phyloP scores from a whole-genome alignment of 257 asterid genomes.

The Cruciata laevipes region DNA sequence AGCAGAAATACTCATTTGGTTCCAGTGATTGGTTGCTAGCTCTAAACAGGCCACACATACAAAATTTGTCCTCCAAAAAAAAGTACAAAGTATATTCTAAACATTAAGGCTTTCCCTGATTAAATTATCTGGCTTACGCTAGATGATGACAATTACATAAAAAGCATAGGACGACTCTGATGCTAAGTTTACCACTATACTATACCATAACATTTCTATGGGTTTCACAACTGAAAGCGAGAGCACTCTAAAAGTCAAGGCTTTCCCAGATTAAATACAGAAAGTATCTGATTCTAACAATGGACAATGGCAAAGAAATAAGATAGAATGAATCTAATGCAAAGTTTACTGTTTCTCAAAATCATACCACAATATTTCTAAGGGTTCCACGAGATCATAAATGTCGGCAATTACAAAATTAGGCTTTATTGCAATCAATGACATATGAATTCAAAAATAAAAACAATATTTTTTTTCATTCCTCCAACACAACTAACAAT shows the following conservation, averaged over 20 bases:
- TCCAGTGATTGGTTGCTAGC: neutral
- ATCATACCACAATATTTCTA: neutral
- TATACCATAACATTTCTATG: too few relatives aligned
- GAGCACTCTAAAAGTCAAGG: neutral
- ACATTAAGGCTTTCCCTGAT: neutral
- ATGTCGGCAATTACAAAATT: neutral
- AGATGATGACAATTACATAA: too few relatives aligned
- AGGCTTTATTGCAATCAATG: neutral
- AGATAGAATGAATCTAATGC: neutral
- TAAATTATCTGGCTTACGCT: too few relatives aligned
- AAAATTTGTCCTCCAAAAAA: neutral
- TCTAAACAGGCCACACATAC: too few relatives aligned
- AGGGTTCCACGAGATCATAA: neutral
- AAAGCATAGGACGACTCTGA: too few relatives aligned
- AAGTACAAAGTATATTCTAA: neutral
- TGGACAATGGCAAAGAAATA: neutral
- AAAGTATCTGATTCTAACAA: neutral
- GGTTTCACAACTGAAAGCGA: too few relatives aligned
- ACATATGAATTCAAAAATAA: neutral
- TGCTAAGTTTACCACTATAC: too few relatives aligned
- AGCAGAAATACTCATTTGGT: neutral
- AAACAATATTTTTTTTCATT: neutral
- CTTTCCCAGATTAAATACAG: neutral
- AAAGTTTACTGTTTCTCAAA: neutral
- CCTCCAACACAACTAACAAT: neutral